Base-by-base conservation (phyloP, 768 basidiomycete species). In the Tubosaeta sp. region DNA sequence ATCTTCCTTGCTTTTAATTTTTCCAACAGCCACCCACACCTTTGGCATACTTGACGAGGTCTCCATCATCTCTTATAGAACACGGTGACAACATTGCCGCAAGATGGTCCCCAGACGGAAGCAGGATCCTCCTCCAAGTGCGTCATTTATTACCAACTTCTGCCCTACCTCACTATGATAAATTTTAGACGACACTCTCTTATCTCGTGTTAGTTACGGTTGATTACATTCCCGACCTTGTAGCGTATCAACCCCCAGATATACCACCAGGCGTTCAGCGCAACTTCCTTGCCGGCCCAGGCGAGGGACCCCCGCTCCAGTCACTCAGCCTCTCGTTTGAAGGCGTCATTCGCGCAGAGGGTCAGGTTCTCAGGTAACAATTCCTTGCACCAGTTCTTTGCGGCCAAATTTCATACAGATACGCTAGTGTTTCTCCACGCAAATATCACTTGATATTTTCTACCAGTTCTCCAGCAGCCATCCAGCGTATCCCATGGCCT, bases 401-500 rank as follows among this genome's bases (percentile, higher is more conserved):
- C 42, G 26, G 31, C 46, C 38, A 37, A 41, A 26, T 13, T 29
- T 57, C 25, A 46, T 48, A 52, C 35, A 34, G 11, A 52, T 50
- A 12, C 35, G 1, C 32, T 33, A 92, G 91, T 54, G 81, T 91
- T 22, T 91, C 89, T 6, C 88, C 88, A 22, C 79, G 90, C 48
- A 82, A 75, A 61, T 71, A 82, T 46, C 77, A 83, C 66, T 74
- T 93, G 26, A 53, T 86, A 37, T 91, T 91, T 64, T 86, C 90
- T 3, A 91, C 89, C 1, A 74, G 72, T 57, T 79, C 74, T 50
- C 91, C 91, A 2, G 80, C 88, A 1, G 82, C 89, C 4, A 74
- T 93, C 26, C 91, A 93, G 60, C 81, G 85, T 22, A 88, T 93
- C 60, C 89, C 91, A 2, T 93, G 91, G 90, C 91, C 91, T 8